Conservation (phyloP, 331 rosid species). For the Rosa hybrid region DNA sequence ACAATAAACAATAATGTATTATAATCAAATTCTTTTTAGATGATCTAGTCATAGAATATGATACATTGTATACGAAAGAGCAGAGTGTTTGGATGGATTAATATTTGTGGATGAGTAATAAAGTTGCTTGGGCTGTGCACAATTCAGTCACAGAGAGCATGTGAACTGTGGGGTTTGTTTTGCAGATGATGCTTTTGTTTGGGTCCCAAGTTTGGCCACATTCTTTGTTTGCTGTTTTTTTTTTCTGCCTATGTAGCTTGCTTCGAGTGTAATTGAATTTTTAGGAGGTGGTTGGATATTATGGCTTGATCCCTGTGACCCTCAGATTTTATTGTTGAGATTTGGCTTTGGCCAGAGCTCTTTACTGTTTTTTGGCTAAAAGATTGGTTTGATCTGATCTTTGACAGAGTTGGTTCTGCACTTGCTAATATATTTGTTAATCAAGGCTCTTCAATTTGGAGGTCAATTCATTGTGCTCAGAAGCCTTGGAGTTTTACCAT, state of each 20-base stretch:
- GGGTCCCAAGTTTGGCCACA: slow-evolving; percentile 41
- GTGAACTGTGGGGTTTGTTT: slow-evolving; percentile 61
- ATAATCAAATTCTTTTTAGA: slow-evolving; percentile 17
- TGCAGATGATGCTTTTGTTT: slow-evolving; percentile 29
- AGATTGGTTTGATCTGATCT: not conserved
- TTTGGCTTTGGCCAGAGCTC: not conserved
- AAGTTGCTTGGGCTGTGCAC: slow-evolving; percentile 32
- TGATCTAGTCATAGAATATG: not conserved
- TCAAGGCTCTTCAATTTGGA: not conserved
- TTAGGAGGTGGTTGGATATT: slow-evolving; percentile 20
- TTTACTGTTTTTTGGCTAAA: not conserved
- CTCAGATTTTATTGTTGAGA: slow-evolving; percentile 16
- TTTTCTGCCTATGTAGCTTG: not conserved
- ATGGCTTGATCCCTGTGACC: slow-evolving; percentile 56
- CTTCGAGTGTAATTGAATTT: slow-evolving; percentile 21
- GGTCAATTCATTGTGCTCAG: not conserved
- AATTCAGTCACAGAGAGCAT: slow-evolving; percentile 47
- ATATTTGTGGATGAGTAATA: slow-evolving; percentile 22
- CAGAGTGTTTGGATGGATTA: not conserved
- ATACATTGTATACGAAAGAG: not conserved
- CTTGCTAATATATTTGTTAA: not conserved
- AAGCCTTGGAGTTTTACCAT: not conserved
- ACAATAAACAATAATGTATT: not conserved
- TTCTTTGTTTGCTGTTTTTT: slow-evolving; percentile 11
- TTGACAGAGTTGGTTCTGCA: not conserved